These are phyloP conservation scores for Akanthomyces lecanii DNA, from an alignment of 2,329 filamentous ascomycete species.

Conservation along the genomic window DNA sequence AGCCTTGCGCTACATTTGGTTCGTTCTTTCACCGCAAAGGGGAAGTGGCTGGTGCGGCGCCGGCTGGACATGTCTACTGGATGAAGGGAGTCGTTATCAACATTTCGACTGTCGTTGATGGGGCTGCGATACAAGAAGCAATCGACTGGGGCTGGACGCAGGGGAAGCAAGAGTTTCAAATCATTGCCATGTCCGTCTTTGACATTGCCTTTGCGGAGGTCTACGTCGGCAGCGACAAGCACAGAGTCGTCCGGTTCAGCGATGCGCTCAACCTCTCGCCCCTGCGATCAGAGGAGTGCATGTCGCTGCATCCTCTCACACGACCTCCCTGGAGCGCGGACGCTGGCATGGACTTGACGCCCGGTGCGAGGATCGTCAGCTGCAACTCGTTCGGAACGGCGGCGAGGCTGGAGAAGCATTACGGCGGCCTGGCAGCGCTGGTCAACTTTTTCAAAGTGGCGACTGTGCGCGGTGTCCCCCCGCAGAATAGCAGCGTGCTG, in stretches of 20 bases:
- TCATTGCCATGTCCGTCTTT: slow-evolving; percentile 22
- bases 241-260: slow-evolving; percentile 18
- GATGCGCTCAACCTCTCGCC: slow-evolving; percentile 20
- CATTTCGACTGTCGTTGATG: slow-evolving; percentile 18
- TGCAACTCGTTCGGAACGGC: slow-evolving; percentile 6
- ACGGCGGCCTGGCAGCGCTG: slow-evolving; percentile 21
- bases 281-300: slow-evolving; percentile 16
- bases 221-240: not conserved
- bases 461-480: not conserved
- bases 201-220: slow-evolving; percentile 22
- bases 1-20: not conserved
- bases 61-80: slow-evolving; percentile 14
- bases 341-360: not conserved
- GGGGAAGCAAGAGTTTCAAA: slow-evolving; percentile 20
- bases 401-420: slow-evolving; percentile 13
- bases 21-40: not conserved
- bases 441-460: slow-evolving; percentile 24
- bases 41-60: not conserved
- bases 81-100: slow-evolving; percentile 17
- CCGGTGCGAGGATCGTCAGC: slow-evolving; percentile 4
- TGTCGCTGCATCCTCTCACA: slow-evolving; percentile 19
- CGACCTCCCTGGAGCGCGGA: slow-evolving; percentile 15
- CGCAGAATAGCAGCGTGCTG: not conserved
- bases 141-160: slow-evolving; percentile 20
- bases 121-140: slow-evolving; percentile 20